phyloP scores from a whole-genome alignment of 495 filamentous ascomycete genomes.

The Hypoxylon fragiforme region DNA sequence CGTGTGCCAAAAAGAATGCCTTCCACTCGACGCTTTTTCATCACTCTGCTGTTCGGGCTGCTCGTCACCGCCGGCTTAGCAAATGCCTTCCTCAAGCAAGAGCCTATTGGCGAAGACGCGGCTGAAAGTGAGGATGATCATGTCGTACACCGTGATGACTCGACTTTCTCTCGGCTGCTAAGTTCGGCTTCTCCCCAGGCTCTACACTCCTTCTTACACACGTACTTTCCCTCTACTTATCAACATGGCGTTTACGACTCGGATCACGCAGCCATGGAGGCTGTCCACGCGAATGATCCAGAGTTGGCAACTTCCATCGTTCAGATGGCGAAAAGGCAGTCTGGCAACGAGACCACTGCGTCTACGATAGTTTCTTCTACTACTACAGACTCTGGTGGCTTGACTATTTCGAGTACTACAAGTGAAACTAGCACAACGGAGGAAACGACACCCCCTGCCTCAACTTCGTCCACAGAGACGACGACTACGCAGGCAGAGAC shows the following conservation, averaged over 20 bases:
- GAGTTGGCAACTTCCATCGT: conserved; percentile 41
- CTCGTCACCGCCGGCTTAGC: conserved; percentile 38
- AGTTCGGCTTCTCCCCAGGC: conserved; percentile 42
- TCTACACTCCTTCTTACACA: conserved; percentile 45
- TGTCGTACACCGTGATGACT: conserved; percentile 22
- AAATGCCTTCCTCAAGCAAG: conserved; percentile 33
- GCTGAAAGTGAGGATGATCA: conserved; percentile 9
- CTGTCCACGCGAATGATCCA: conserved; percentile 34
- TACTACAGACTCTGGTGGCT: conserved; percentile 12
- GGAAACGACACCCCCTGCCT: conserved; percentile 13
- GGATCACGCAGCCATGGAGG: conserved; percentile 41
- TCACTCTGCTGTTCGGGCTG: conserved; percentile 35
- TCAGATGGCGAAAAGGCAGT: conserved; percentile 44
- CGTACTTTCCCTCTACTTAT: conserved; percentile 43
- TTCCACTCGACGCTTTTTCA: conserved; percentile 31
- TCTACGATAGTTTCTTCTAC: conserved; percentile 5
- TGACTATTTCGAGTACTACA: conserved; percentile 16
- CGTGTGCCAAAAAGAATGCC: conserved; percentile 33
- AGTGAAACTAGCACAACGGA: conserved; percentile 15
- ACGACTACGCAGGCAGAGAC: conserved; percentile 10
- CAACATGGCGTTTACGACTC: conserved; percentile 43
- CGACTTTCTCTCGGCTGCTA: conserved; percentile 40
- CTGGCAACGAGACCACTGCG: conserved; percentile 30
- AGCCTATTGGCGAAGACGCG: conserved; percentile 10
- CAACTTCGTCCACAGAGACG: conserved; percentile 15